Conservation (phyloP, 2,329 filamentous ascomycete species). For the Fusarium protoensiforme region DNA sequence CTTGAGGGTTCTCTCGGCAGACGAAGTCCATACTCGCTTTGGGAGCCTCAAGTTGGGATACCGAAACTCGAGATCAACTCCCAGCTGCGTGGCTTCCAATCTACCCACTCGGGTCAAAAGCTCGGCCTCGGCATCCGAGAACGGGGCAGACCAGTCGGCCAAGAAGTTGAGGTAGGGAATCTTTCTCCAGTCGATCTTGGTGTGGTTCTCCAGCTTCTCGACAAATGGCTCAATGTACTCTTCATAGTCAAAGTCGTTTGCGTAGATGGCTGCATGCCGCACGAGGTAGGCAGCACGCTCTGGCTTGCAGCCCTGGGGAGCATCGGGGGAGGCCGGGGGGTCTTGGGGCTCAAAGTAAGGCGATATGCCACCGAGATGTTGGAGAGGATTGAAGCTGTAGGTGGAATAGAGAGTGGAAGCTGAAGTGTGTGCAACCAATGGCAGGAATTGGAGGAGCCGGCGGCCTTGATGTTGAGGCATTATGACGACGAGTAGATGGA, state of each 20-base stretch:
- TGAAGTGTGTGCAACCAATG: conserved; percentile 13
- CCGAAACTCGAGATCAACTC: conserved; percentile 66
- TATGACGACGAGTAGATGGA: neutral
- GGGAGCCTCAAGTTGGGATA: conserved; percentile 66
- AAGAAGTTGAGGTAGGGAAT: conserved; percentile 68
- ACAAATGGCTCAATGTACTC: conserved; percentile 67
- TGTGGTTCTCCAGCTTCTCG: conserved; percentile 68
- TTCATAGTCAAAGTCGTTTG: conserved; percentile 69
- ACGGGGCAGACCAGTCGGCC: conserved; percentile 64
- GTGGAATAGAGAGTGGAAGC: conserved; percentile 53
- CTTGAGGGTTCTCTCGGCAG: conserved; percentile 69
- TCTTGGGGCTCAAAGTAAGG: conserved; percentile 68
- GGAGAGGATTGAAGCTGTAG: conserved; percentile 63
- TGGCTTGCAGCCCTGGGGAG: conserved; percentile 62
- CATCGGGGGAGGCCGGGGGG: conserved; percentile 48
- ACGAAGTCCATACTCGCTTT: conserved; percentile 69
- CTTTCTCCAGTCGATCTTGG: conserved; percentile 64
- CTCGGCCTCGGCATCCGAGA: conserved; percentile 66
- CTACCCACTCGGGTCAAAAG: conserved; percentile 71
- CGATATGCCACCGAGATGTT: conserved; percentile 66
- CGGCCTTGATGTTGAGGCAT: conserved; percentile 22
- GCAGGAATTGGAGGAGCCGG: conserved; percentile 15
- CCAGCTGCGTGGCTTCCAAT: conserved; percentile 69
- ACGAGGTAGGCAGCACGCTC: conserved; percentile 65
- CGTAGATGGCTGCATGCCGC: conserved; percentile 70